A percentile compares a stretch with the other conserved stretches of the same genome.
Conservation (phyloP, 2,329 filamentous ascomycete genomes). For the Purpureocillium lavendulum region DNA sequence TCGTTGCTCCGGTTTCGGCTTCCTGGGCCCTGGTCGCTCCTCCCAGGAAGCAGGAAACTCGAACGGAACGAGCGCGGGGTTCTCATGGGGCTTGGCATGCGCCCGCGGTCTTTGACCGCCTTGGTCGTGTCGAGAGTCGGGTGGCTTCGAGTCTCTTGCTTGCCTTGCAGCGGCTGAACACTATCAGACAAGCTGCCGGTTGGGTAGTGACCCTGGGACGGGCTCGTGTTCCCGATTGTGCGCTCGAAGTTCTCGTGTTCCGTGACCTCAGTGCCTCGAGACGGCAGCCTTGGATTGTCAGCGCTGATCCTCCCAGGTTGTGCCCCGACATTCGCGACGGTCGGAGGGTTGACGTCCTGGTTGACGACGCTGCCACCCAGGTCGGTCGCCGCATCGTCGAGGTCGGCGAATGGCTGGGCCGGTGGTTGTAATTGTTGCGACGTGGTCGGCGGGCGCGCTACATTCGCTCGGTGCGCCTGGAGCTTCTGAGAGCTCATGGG, state of each 20-base stretch:
- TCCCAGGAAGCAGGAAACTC: slow-evolving; percentile 58
- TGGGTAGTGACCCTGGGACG: slow-evolving; percentile 50
- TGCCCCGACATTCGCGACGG: slow-evolving; percentile 34
- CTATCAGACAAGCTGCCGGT: slow-evolving; percentile 66
- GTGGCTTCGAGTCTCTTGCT: slow-evolving; percentile 21
- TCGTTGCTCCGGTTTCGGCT: slow-evolving; percentile 48
- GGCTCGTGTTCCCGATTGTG: slow-evolving; percentile 66
- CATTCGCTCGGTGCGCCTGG: slow-evolving; percentile 73
- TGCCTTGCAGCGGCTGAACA: slow-evolving; percentile 62
- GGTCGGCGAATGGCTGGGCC: slow-evolving; percentile 13
- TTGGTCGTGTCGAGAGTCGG: slow-evolving; percentile 53
- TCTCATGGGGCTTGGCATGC: slow-evolving; percentile 52
- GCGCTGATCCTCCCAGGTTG: slow-evolving; percentile 27
- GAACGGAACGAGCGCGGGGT: slow-evolving; percentile 72
- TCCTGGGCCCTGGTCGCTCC: slow-evolving; percentile 39
- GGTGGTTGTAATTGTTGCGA: slow-evolving; percentile 24
- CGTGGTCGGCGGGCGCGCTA: slow-evolving; percentile 33
- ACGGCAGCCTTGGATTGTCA: slow-evolving; percentile 50
- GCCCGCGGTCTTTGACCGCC: slow-evolving; percentile 43
- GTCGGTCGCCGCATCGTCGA: slow-evolving; percentile 33
- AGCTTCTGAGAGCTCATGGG: slow-evolving; percentile 95
- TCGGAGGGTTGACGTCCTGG: slow-evolving; percentile 49
- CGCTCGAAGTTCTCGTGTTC: slow-evolving; percentile 65
- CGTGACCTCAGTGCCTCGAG: slow-evolving; percentile 73
- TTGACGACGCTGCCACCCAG: slow-evolving; percentile 31